Percentiles rank a stretch among this genome's conserved stretches.
These are phyloP conservation scores for Tillandsia fasciculata DNA, from an alignment of 176 grass and related monocot species.

Conservation along the genomic window DNA sequence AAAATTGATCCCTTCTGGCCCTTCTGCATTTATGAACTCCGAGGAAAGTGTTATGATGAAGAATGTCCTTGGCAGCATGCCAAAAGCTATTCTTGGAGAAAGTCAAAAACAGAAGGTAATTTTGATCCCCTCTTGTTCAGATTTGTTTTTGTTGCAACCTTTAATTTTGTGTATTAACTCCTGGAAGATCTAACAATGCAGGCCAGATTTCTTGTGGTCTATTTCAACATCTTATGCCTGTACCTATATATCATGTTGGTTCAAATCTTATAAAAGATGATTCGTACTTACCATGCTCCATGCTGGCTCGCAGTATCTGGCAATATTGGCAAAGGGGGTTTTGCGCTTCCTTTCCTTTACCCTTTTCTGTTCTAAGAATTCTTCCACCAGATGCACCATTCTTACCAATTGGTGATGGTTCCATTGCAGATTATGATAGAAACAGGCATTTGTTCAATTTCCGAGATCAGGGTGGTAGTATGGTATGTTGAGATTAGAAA, in stretches of 20 bases:
- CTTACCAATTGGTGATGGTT: slow-evolving; percentile 55
- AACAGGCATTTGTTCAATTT: slow-evolving; percentile 44
- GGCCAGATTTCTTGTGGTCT: slow-evolving; percentile 10
- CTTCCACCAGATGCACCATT: slow-evolving; percentile 60
- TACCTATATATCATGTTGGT: slow-evolving; percentile 69
- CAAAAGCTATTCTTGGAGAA: slow-evolving; percentile 55
- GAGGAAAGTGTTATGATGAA: slow-evolving; percentile 97
- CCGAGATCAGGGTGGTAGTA: slow-evolving; percentile 44
- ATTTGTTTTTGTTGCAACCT: slow-evolving; percentile 32
- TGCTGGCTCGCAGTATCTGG: slow-evolving; percentile 64
- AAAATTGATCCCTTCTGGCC: slow-evolving; percentile 86
- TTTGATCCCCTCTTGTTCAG: slow-evolving; percentile 30
- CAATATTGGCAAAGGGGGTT: slow-evolving; percentile 96
- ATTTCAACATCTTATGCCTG: slow-evolving; percentile 43
- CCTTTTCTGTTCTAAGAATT: slow-evolving; percentile 81
- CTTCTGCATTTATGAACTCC: slow-evolving; percentile 94
- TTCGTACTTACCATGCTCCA: slow-evolving; percentile 53
- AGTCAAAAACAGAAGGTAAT: slow-evolving; percentile 28
- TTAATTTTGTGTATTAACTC: slow-evolving; percentile 19
- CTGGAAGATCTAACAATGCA: slow-evolving; percentile 11
- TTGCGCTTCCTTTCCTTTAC: slow-evolving; percentile 84
- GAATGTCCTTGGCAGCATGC: slow-evolving; percentile 87
- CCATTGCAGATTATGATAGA: slow-evolving; percentile 59
- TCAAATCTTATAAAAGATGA: slow-evolving; percentile 81
- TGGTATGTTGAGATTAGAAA: slow-evolving; percentile 29